A percentile compares a stretch with the other conserved stretches of the same genome.
Evolutionary conservation across 495 filamentous ascomycete species (phyloP).

Genomic region (Penicillium argentinense): DNA sequence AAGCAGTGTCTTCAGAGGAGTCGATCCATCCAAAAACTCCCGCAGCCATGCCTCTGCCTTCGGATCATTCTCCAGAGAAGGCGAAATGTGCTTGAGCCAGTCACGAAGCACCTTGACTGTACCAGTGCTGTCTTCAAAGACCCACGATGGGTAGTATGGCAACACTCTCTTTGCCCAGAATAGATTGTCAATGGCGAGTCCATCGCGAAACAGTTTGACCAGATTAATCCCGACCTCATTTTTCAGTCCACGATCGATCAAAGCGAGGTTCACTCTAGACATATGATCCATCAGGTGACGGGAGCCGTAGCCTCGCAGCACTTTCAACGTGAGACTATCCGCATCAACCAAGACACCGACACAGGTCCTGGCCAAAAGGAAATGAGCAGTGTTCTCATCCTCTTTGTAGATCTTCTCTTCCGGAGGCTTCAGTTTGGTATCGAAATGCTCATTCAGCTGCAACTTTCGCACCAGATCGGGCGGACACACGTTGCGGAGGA

Average conservation of each 20-base stretch:
- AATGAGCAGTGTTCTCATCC: conserved; percentile 7
- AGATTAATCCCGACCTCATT: conserved; percentile 4
- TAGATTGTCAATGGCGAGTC: conserved; percentile 7
- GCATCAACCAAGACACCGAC: not conserved
- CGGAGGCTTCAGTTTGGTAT: not conserved
- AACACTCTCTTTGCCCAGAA: conserved; percentile 1
- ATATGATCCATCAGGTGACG: conserved; percentile 4
- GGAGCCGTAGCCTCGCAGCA: conserved; percentile 4
- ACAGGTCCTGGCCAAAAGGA: conserved; percentile 5
- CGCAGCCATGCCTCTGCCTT: not conserved
- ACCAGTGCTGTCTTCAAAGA: not conserved
- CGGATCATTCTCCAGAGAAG: not conserved
- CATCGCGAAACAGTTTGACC: conserved; percentile 3
- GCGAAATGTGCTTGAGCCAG: conserved; percentile 2
- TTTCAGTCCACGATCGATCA: conserved; percentile 3
- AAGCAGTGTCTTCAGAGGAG: not conserved
- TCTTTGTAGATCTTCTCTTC: conserved; percentile 9
- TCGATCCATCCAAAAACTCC: not conserved
- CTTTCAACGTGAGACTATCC: not conserved
- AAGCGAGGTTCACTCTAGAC: conserved; percentile 1
- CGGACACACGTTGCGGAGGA: conserved; percentile 9
- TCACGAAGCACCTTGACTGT: not conserved
- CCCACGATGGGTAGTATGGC: not conserved
- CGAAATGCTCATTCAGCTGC: conserved; percentile 5
- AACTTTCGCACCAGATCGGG: conserved; percentile 5